Evolutionary conservation across 768 basidiomycete species (phyloP), one percentile per base, ranked within the genome.

Genomic region (Exidia glandulosa): DNA sequence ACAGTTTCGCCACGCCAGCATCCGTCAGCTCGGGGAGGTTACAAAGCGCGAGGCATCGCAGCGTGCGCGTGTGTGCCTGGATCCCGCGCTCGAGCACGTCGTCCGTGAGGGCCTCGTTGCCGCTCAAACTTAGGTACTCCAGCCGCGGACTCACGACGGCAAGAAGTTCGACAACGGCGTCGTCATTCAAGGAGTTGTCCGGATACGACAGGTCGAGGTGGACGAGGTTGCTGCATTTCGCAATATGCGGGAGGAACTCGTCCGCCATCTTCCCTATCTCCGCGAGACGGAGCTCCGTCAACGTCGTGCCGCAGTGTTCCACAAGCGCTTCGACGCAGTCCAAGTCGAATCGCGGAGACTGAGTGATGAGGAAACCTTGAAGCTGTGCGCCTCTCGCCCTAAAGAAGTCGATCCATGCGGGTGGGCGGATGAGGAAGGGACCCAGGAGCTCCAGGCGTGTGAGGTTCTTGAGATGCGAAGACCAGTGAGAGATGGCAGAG

Each of bases 301-400:
- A 74, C n/a, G 55, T 55, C 56, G 80, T 78, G 27, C 79, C 74
- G 58, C 79, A 81, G 58, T 74, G 63, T 32, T 74, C 57, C 30
- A 85, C 79, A 27, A 96, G 80, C 0, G 79, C 68, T 13, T 76
- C 67, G 59, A 88, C 72, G 66, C 88, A 90, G 12, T 79, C 77
- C 3, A 85, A 67, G 68, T 92, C 84, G 71, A 98, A 94, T 3
- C 92, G 82, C 7, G 92, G 91, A 60, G 87, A 89, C 67, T 94
- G 91, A 9, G 79, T 86, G 66, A 99, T 83, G 41, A 87, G 76
- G 72, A 97, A 89, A 6, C 79, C 80, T 64, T 82, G 76, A 12
- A 99, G 78, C 12, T 75, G 69, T 3, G 84, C 79, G 13, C 70
- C 70, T 58, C 86, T 82, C 2, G 79, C 68, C 57, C 79, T 69